A percentile compares a stretch with the other conserved stretches of the same genome.
These are phyloP conservation scores for Lachancea fermentati DNA, from an alignment of 805 yeast species.

Conservation along the genomic window DNA sequence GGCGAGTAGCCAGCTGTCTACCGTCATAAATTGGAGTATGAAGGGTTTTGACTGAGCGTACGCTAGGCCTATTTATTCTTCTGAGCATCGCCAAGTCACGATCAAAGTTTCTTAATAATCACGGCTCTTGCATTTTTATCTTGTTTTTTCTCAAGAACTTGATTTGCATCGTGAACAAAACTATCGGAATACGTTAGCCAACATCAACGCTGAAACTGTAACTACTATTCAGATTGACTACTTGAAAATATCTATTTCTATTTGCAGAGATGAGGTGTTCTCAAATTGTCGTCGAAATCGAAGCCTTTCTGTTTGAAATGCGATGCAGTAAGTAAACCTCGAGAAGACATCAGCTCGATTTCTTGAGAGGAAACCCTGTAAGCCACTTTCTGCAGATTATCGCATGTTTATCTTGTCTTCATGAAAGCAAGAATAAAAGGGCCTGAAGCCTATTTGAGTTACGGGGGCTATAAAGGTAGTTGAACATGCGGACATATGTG, in stretches of 20 bases:
- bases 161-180: too few relatives aligned
- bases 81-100: too few relatives aligned
- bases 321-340: too few relatives aligned
- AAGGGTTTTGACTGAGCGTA: conserved; percentile 20
- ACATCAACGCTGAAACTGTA: too few relatives aligned
- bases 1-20: conserved; percentile 9
- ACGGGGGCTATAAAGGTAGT: conserved; percentile 17
- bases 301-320: too few relatives aligned
- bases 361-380: too few relatives aligned
- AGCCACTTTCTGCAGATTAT: too few relatives aligned
- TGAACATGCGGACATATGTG: conserved; percentile 17
- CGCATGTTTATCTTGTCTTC: conserved; percentile 1
- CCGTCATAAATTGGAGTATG: conserved; percentile 24
- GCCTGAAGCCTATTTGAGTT: conserved; percentile 5
- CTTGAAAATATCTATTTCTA: not conserved
- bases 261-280: not conserved
- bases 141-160: too few relatives aligned
- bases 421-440: conserved; percentile 1
- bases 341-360: too few relatives aligned
- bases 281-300: not conserved
- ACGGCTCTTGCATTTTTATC: too few relatives aligned
- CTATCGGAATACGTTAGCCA: too few relatives aligned
- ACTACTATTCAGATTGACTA: not conserved
- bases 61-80: not conserved
- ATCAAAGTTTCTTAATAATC: too few relatives aligned